These are phyloP conservation scores for Ophiosphaerella herpotricha DNA, from an alignment of 2,329 filamentous ascomycete species.

Conservation along the genomic window DNA sequence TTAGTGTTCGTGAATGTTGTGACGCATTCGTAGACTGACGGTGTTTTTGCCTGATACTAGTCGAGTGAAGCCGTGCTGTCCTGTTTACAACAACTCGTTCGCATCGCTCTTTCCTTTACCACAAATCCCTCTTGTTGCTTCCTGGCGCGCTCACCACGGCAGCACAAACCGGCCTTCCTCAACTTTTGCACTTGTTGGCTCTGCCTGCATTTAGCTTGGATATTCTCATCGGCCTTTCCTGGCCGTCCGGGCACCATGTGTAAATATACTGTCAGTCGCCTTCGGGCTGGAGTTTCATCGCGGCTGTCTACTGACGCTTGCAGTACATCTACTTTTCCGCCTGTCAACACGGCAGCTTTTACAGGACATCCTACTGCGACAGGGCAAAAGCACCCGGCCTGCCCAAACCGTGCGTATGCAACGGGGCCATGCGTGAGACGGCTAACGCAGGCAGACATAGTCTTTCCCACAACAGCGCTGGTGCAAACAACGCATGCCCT, in stretches of 20 bases:
- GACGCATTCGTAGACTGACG: too few relatives aligned
- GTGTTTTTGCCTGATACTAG: background rate
- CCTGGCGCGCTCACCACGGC: background rate
- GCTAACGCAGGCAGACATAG: slow-evolving; percentile 19
- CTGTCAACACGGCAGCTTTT: slow-evolving; percentile 41
- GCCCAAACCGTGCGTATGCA: slow-evolving; percentile 21
- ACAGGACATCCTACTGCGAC: slow-evolving; percentile 38
- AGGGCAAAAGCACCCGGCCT: slow-evolving; percentile 26
- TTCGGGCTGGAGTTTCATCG: background rate
- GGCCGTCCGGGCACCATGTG: slow-evolving; percentile 34
- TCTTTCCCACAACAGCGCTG: slow-evolving; percentile 15
- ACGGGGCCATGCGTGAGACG: background rate
- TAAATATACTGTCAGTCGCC: slow-evolving; percentile 25
- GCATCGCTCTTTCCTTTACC: too few relatives aligned
- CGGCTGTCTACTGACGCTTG: background rate
- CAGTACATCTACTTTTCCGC: slow-evolving; percentile 34
- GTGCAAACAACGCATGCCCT: slow-evolving; percentile 10
- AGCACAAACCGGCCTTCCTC: slow-evolving; percentile 2
- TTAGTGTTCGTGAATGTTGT: too few relatives aligned
- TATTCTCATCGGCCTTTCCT: slow-evolving; percentile 9
- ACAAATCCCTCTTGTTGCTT: too few relatives aligned
- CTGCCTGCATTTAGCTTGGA: slow-evolving; percentile 3
- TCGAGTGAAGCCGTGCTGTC: background rate
- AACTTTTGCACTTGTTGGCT: slow-evolving; percentile 3
- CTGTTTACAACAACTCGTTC: background rate